Conservation (phyloP, 352 stramenopile genomes). For the Lagenidium sp. region DNA sequence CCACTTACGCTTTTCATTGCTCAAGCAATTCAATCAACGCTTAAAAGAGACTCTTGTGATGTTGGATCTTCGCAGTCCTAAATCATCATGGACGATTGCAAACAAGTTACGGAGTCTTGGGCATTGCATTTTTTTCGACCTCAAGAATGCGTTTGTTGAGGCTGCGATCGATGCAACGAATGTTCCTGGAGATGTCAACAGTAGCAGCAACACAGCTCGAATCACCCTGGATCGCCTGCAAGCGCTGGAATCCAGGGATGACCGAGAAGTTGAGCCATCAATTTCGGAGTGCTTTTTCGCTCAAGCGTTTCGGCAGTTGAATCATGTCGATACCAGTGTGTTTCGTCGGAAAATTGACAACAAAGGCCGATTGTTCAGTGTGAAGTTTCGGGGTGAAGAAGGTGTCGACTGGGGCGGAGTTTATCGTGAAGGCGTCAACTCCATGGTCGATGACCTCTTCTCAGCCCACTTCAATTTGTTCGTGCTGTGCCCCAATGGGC, state of each 20-base stretch:
- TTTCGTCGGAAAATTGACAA: constrained; percentile 87
- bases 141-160: constrained; percentile 76
- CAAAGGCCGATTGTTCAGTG: constrained; percentile 80
- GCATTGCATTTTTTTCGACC: constrained; percentile 84
- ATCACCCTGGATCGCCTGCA: constrained; percentile 83
- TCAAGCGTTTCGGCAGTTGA: constrained; percentile 89
- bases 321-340: constrained; percentile 72
- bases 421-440: constrained; percentile 83
- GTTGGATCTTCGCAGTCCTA: constrained; percentile 67
- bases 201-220: constrained; percentile 52
- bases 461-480: constrained; percentile 80
- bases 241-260: constrained; percentile 80
- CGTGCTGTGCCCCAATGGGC: constrained; percentile 77
- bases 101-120: constrained; percentile 59
- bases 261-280: constrained; percentile 79
- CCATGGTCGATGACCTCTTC: constrained; percentile 87
- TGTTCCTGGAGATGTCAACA: constrained; percentile 38
- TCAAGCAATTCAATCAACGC: constrained; percentile 79
- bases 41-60: constrained; percentile 58
- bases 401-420: constrained; percentile 86
- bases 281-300: constrained; percentile 92
- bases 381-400: constrained; percentile 87
- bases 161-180: constrained; percentile 71
- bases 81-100: constrained; percentile 65
- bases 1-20: constrained; percentile 65